These are phyloP conservation scores for Neoboletus subvelutipes DNA, from an alignment of 768 basidiomycete species.

Conservation along the genomic window DNA sequence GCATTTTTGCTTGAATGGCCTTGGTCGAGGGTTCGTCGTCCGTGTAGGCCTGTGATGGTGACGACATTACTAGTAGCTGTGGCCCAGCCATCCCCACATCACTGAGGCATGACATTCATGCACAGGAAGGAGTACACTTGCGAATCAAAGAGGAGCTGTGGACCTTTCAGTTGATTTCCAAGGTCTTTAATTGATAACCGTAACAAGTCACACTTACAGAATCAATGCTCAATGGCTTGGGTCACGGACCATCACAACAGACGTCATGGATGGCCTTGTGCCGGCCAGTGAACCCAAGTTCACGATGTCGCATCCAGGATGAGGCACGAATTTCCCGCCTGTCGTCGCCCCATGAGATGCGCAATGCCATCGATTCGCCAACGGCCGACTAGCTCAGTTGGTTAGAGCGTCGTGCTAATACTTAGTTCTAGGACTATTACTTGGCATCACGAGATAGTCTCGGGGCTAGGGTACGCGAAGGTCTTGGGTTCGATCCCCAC, in stretches of 20 bases:
- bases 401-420: conserved; percentile 88
- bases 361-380: fast-evolving
- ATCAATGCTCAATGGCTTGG: neutral
- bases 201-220: neutral
- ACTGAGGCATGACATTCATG: neutral
- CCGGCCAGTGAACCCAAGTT: neutral
- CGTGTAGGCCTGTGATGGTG: neutral
- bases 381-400: conserved; percentile 89
- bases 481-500: conserved; percentile 82
- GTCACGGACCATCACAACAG: neutral
- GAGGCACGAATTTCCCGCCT: neutral
- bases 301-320: too few relatives aligned
- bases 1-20: neutral
- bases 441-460: neutral
- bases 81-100: neutral
- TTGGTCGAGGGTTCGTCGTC: too few relatives aligned
- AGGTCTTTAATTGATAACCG: neutral
- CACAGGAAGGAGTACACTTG: neutral
- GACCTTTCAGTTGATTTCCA: neutral
- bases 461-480: conserved; percentile 50
- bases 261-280: neutral
- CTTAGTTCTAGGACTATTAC: neutral
- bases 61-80: neutral
- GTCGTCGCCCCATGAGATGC: neutral
- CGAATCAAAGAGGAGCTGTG: neutral